These are phyloP conservation scores for Annulohypoxylon maeteangense DNA, from an alignment of 495 filamentous ascomycete species.

Conservation along the genomic window DNA sequence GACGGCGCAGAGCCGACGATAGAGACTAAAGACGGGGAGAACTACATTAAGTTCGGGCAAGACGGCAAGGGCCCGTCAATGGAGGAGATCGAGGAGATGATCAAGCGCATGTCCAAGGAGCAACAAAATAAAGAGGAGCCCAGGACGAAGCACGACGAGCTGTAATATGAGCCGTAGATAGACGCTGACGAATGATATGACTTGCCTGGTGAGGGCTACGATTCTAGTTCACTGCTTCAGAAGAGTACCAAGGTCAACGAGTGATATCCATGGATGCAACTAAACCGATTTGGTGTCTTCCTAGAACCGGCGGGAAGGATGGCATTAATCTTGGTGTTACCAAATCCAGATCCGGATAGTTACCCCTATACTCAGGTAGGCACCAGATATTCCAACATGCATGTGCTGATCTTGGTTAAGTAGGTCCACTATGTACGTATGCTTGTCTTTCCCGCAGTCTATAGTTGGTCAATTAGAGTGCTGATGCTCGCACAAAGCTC, in stretches of 20 bases:
- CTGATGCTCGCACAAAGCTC: slow-evolving; percentile 25
- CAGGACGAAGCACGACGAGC: slow-evolving; percentile 59
- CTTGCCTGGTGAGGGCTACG: slow-evolving; percentile 9
- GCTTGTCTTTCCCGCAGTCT: neutral
- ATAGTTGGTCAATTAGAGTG: neutral
- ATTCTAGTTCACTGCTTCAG: neutral
- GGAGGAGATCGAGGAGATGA: slow-evolving; percentile 62
- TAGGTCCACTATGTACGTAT: slow-evolving; percentile 1
- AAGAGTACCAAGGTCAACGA: neutral
- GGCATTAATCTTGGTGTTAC: neutral
- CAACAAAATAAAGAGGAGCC: slow-evolving; percentile 50
- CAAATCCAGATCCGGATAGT: slow-evolving; percentile 4
- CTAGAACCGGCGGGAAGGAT: neutral
- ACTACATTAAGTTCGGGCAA: slow-evolving; percentile 50
- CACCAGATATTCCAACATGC: neutral
- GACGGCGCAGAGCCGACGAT: slow-evolving; percentile 51
- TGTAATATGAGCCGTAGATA: slow-evolving; percentile 52
- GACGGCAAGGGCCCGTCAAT: slow-evolving; percentile 53
- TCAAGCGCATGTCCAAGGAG: slow-evolving; percentile 57
- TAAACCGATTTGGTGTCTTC: neutral
- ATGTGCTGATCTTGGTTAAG: neutral
- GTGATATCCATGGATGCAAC: neutral
- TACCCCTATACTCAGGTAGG: neutral
- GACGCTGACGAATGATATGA: slow-evolving; percentile 41
- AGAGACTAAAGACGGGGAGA: slow-evolving; percentile 43